These are phyloP conservation scores for Fusarium protoensiforme DNA, from an alignment of 2,329 filamentous ascomycete genomes.

Conservation along the genomic window DNA sequence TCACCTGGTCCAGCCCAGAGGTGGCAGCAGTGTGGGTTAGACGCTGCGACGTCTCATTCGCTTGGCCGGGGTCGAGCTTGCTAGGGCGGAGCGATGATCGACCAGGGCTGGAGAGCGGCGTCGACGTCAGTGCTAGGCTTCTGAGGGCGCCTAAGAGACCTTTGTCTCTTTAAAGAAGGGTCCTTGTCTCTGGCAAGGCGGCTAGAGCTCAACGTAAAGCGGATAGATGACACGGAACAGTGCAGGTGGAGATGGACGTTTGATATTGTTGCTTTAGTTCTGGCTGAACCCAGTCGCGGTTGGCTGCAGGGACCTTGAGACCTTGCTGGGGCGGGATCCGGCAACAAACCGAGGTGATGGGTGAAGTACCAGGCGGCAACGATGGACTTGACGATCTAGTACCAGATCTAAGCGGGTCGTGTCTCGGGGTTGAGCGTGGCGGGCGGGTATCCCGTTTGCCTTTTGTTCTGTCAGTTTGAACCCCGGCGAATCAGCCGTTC, in stretches of 20 bases:
- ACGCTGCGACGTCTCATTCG: conserved; percentile 50
- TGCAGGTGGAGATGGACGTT: conserved; percentile 20
- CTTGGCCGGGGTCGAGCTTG: conserved; percentile 41
- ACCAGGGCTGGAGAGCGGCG: conserved; percentile 39
- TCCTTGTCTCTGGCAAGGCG: conserved; percentile 29
- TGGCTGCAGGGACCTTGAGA: conserved; percentile 40
- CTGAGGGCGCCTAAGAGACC: conserved; percentile 26
- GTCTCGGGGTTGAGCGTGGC: conserved; percentile 10
- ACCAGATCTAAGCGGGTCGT: conserved; percentile 26
- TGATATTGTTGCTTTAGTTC: conserved; percentile 21
- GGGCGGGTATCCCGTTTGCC: conserved; percentile 16
- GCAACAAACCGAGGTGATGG: conserved; percentile 30
- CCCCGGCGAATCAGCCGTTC: not conserved
- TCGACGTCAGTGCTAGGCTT: conserved; percentile 41
- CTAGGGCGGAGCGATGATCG: conserved; percentile 46
- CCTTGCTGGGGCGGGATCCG: conserved; percentile 29
- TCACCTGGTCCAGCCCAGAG: conserved; percentile 43
- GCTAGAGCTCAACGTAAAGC: conserved; percentile 30
- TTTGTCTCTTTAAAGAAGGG: conserved; percentile 9
- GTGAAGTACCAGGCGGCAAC: conserved; percentile 22
- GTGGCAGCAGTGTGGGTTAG: conserved; percentile 44
- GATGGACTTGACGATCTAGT: conserved; percentile 28
- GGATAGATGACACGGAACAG: conserved; percentile 22
- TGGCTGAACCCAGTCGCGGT: conserved; percentile 24
- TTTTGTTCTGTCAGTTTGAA: not conserved